Evolutionary conservation across 805 yeast genomes (phyloP), one percentile per base, ranked within the genome.

Genomic region (Tetrapisispora iriomotensis): DNA sequence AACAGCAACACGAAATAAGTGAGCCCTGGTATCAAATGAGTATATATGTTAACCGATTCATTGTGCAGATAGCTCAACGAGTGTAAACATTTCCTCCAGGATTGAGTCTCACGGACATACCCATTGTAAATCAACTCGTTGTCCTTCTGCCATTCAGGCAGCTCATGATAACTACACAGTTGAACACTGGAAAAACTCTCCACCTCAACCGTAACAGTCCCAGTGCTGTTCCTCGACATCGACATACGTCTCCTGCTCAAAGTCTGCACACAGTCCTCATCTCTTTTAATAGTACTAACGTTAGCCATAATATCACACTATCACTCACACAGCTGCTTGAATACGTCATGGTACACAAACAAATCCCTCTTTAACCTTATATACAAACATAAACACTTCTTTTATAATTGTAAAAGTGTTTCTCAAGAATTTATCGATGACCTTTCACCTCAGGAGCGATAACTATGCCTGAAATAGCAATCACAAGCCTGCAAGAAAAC

Each of bases 141-240:
- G 53, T 82, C 92, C 44, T 72, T 66, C 51, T 80, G 87, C 92
- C 92, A 82, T n/a, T 62, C 71, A 21, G 79, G 83, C 31, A 47
- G 40, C 38, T 39, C 39, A 21, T 35, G 38, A 18, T n/a, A 39
- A 10, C 27, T 17, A 14, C 18, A 39, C n/a, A 39, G 17, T n/a
- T 14, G 20, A n/a, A 8, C 23, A 4, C 17, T 24, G 8, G 15
- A 6, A 8, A 23, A 17, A 13, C 28, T 18, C 13, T 23, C 21
- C 8, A 13, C 28, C n/a, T 28, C 41, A 8, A 25, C 29, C 6
- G 15, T 31, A 8, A 15, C 38, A 12, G 17, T 18, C n/a, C 31
- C 40, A 14, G 40, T 38, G 27, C 40, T 36, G 23, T 38, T 38
- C 18, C 22, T 29, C 6, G 36, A 32, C 8, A 17, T 12, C 1